Conservation (phyloP, 176 grass and related monocot genomes). For the Juncus effusus region DNA sequence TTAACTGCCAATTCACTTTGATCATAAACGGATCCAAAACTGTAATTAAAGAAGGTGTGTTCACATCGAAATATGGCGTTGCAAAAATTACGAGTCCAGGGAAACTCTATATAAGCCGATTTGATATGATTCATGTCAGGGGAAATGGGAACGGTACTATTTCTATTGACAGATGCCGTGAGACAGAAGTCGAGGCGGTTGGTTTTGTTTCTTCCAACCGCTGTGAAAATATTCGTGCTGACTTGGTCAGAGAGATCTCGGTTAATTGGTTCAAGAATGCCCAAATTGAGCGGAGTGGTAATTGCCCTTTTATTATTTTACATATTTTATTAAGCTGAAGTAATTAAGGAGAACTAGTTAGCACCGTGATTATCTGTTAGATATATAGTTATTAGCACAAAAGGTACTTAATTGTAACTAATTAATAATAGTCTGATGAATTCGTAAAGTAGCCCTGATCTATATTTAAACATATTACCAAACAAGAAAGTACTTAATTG, state of each 20-base stretch:
- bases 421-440: too few relatives aligned
- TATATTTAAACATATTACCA: too few relatives aligned
- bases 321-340: too few relatives aligned
- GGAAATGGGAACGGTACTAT: slow-evolving; percentile 31
- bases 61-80: slow-evolving; percentile 33
- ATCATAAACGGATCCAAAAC: slow-evolving; percentile 40
- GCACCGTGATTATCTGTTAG: too few relatives aligned
- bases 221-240: slow-evolving; percentile 25
- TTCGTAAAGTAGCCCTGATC: too few relatives aligned
- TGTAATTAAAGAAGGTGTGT: slow-evolving; percentile 46
- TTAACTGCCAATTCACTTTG: slow-evolving; percentile 38
- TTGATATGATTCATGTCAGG: slow-evolving; percentile 27
- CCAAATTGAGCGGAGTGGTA: slow-evolving; percentile 41
- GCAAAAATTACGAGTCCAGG: slow-evolving; percentile 41
- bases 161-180: slow-evolving; percentile 40
- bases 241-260: slow-evolving; percentile 41
- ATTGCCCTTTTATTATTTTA: background rate
- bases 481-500: too few relatives aligned
- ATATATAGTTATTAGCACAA: too few relatives aligned
- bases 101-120: slow-evolving; percentile 31
- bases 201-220: slow-evolving; percentile 33
- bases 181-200: slow-evolving; percentile 33
- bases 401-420: too few relatives aligned
- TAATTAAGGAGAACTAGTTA: too few relatives aligned
- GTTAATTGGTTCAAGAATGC: slow-evolving; percentile 33